Evolutionary conservation across 2,329 filamentous ascomycete species (phyloP), one percentile per base, ranked within the genome.

Genomic region (Ceratocystiopsis sp.): DNA sequence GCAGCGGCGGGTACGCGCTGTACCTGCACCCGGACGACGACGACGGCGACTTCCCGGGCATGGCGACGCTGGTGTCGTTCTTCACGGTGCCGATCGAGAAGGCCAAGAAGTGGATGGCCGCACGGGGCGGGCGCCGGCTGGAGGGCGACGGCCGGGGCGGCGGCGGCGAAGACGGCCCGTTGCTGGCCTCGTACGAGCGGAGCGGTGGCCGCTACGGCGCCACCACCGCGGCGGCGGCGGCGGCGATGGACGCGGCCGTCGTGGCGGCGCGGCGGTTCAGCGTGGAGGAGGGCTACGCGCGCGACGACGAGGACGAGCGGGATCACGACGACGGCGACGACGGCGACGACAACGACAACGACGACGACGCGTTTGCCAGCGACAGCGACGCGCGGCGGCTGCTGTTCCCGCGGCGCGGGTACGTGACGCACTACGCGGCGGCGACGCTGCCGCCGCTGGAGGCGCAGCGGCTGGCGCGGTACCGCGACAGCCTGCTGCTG

Each of bases 11-110:
- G 29, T 91, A 85, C 57, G 69, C 75, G 38, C 78, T 91, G 50
- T 85, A 84, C 53, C 65, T 89, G 46, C 71, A 87, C 54, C 82
- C 83, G 0, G 21, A 21, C 21, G 70, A 84, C 50, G 72, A 72
- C 1, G 64, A 69, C 11, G 54, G 61, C 16, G 62, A 62, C 33
- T 80, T 83, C 43, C 75, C 79, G 0, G 78, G 81, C 14, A 60
- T 84, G 34, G 67, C 69, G 21, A 70, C 73, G 35, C 59, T 85
- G 21, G 66, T 73, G 46, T 63, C 59, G 35, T 61, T 76, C 21
- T 58, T 75, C 37, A 57, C 60, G 4, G 55, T 58, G 12, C 71
- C 73, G 4, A 59, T 73, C 35, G 64, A 63, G 44, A 74, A 63
- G 50, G 66, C 69, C 9, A 69, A 61, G 46, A 57, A 58, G 33